Base-by-base conservation (phyloP, 306 rosid genomes). In the Phaseolus lunatus region DNA sequence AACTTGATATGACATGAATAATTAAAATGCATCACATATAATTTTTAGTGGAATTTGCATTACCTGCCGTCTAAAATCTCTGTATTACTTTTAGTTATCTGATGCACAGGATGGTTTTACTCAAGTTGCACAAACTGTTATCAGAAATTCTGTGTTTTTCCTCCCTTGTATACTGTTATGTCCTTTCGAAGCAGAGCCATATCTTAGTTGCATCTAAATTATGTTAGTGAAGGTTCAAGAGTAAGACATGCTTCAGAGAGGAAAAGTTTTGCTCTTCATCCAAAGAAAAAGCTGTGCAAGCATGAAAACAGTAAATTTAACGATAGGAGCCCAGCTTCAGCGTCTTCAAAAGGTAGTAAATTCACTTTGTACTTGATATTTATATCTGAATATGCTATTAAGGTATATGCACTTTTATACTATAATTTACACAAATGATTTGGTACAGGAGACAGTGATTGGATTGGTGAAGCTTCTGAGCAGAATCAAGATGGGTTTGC, bases 401-500 rank as follows among this genome's bases (percentile, higher is more conserved):
- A 67, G 73, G 43, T 58, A 4, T 45, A 23, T 75, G 77, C 39
- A 50, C 62, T 47, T 70, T 66, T 64, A 65, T 66, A 19, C 8
- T 66, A 52, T 45, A 49, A 29, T 78, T 67, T 80, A 10, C 70
- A 63, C 29, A 45, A 79, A 79, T 82, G 70, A 68, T 70, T 87
- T 82, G 99, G 86, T 76, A 82, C 81, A 50, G 90, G 37, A 83
- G 92, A 84, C 85, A 85, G 80, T 57, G 81, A 74, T 67, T 87
- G 88, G 83, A 78, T 82, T 3, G 85, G 67, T 27, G 96, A 85
- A 81, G 82, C 86, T 83, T 80, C 81, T 78, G 89, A 81, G 57
- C 76, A 81, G 81, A 87, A 72, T 73, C 86, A 77, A 79, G 94
- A 92, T 86, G 97, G 88, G 62, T 84, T 92, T 83, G 86, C 75